Evolutionary conservation across 1,139 yeast genomes (phyloP), one percentile per base, ranked within the genome.

Genomic region (Zygoascus sp.): DNA sequence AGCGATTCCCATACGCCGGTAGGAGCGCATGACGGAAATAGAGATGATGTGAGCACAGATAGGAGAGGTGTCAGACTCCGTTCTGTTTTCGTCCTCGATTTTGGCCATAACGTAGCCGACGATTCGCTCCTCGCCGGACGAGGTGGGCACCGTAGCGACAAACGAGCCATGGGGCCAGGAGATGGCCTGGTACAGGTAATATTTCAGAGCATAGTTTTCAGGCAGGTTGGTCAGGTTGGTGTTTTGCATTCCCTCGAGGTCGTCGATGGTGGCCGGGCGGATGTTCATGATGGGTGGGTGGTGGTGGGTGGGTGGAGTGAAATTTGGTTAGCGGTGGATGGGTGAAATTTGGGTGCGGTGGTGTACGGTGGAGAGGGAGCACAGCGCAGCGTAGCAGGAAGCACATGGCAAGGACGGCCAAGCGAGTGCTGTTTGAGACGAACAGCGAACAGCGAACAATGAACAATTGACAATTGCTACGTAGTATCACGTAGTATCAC

Each of bases 111-210:
- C 97, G 63, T 92, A 94, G 3, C 98, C 98, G 32, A 92, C 95
- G 41, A 92, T 76, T 56, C 87, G 83, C 63, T 87, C 96, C 20
- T 65, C 68, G 20, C 69, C 74, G 21, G 61, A 64, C 11, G 67
- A 58, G 46, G 73, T 77, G 2, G 76, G 80, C 1, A 94, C 86
- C 1, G 94, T 83, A 20, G 98, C 98, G 30, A 92, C 98, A 70
- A 83, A 92, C 44, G 96, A 87, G 6, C 95, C 95, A 65, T 92
- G 96, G 1, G 99, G 98, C 98, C 98, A 92, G 37, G 97, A 83
- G 49, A 90, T 71, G 16, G 89, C 77, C 66, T 92, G 99, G 66
- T 92, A 92, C 76, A 94, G 77, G 66, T 90, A 92, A 67, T 90
- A 92, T 67, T 90, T 90, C 67, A 90, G 72, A 56, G 85, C 84